phyloP scores from a whole-genome alignment of 805 yeast genomes.

The Metschnikowia arizonensis region DNA sequence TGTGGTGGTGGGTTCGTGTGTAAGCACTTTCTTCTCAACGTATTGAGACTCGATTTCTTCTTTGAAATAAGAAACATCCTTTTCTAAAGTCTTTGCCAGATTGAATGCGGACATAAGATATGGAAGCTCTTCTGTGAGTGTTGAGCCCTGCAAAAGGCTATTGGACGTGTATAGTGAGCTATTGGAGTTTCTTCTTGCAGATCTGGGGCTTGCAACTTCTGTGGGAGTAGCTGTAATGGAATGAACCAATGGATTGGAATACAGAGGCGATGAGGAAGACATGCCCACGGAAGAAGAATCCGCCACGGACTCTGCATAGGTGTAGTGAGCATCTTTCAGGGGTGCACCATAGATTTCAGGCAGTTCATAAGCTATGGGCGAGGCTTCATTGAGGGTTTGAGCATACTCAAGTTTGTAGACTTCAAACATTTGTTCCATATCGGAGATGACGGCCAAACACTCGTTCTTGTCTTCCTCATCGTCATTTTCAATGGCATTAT shows the following conservation, averaged over 20 bases:
- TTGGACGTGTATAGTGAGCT: conserved; percentile 29
- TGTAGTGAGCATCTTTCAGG: conserved; percentile 12
- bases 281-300: conserved; percentile 23
- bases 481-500: conserved; percentile 47
- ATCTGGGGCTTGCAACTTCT: conserved; percentile 4
- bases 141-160: conserved; percentile 44
- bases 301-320: conserved; percentile 27
- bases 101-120: conserved; percentile 62
- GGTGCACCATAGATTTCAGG: neutral
- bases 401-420: conserved; percentile 39
- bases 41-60: conserved; percentile 1
- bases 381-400: conserved; percentile 16
- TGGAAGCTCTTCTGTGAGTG: conserved; percentile 63
- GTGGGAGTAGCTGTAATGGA: conserved; percentile 31
- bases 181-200: conserved; percentile 25
- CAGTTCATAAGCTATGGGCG: neutral
- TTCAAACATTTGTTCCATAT: conserved; percentile 72
- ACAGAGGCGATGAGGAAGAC: conserved; percentile 19
- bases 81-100: conserved; percentile 55
- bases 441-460: conserved; percentile 61
- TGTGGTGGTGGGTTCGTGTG: neutral
- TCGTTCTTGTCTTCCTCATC: conserved; percentile 61
- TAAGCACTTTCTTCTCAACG: neutral
- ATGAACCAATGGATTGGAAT: conserved; percentile 35
- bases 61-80: conserved; percentile 29